Percentiles rank a stretch among this genome's conserved stretches.
Conservation (phyloP, 1,284 basidiomycete species). For the Ceratobasidium papillatum region DNA sequence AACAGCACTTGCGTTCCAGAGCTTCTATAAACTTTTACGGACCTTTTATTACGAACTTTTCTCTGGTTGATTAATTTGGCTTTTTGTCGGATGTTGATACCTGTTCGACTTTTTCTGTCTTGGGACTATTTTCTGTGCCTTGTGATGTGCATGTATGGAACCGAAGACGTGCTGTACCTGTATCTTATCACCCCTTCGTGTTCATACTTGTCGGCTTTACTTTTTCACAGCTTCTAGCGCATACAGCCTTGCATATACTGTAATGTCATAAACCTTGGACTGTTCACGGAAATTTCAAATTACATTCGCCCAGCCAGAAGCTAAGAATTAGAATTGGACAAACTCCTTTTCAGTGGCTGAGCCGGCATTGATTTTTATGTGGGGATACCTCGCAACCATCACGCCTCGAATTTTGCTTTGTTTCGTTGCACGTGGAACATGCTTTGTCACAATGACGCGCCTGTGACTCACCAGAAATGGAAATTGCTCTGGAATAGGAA, state of each 20-base stretch:
- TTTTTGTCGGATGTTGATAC: background rate
- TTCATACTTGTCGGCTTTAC: background rate
- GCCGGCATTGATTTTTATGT: background rate
- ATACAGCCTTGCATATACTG: conserved; percentile 2
- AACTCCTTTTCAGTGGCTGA: too few species aligned
- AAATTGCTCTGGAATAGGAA: background rate
- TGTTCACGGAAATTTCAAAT: too few species aligned
- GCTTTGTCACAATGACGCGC: background rate
- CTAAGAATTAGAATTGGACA: too few species aligned
- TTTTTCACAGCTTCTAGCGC: background rate
- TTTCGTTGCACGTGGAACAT: background rate
- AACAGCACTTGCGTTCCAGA: background rate
- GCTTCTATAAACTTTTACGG: background rate
- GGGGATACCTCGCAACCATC: conserved; percentile 3
- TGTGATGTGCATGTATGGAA: background rate
- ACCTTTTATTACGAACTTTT: conserved; percentile 14
- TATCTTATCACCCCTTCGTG: background rate
- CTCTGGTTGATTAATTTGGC: background rate
- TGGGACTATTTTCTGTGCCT: conserved; percentile 17
- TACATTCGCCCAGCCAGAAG: too few species aligned
- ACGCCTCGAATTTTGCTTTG: background rate
- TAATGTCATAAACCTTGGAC: background rate
- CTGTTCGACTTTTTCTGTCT: background rate
- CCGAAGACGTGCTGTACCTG: background rate
- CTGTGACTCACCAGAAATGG: background rate